Evolutionary conservation across 345 rosid species (phyloP).

Genomic region (Excoecaria agallocha): DNA sequence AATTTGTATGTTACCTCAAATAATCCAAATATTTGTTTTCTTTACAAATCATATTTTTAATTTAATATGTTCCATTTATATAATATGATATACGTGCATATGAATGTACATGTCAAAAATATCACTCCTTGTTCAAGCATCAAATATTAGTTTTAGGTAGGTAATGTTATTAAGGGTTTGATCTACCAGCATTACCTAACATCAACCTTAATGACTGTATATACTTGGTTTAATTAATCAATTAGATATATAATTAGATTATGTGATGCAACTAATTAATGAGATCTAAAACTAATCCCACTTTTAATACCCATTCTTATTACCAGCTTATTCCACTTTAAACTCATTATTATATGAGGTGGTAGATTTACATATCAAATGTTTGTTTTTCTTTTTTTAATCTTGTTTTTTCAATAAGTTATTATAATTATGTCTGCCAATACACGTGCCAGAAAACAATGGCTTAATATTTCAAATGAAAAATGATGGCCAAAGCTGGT

Average conservation of each 20-base stretch:
- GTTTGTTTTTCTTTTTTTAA: neutral
- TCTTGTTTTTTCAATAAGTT: constrained; percentile 6
- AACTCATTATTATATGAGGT: neutral
- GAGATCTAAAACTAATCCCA: constrained; percentile 25
- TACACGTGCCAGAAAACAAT: constrained; percentile 1
- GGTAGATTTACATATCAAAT: constrained; percentile 25
- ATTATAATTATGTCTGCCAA: constrained; percentile 29
- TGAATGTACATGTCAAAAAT: no score
- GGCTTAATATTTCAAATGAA: neutral
- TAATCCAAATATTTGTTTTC: no score
- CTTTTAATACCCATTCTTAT: neutral
- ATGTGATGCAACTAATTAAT: neutral
- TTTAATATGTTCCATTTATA: no score
- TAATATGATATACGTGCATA: no score
- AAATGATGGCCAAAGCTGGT: neutral
- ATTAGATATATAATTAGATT: neutral
- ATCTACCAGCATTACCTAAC: constrained; percentile 40
- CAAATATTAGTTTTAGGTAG: constrained; percentile 13
- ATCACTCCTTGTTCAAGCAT: neutral
- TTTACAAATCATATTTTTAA: no score
- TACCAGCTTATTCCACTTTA: neutral
- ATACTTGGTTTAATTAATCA: neutral
- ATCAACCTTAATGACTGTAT: constrained; percentile 13
- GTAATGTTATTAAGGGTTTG: constrained; percentile 30
- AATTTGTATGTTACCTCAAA: no score